Evolutionary conservation across 805 yeast species (phyloP).

Genomic region (Sugiyamaella lignohabitans): DNA sequence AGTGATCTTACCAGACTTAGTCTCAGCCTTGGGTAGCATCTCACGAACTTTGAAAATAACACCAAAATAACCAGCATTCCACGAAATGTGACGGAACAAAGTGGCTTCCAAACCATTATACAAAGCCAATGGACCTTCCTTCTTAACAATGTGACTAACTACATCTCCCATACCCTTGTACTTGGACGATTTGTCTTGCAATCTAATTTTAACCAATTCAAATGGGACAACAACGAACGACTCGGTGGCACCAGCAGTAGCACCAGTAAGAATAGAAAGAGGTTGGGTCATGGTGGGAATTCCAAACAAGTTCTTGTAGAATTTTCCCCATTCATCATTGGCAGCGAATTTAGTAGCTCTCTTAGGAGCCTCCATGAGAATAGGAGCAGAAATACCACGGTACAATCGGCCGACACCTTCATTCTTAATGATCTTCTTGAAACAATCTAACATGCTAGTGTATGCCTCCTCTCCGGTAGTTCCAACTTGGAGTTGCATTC

Average conservation of each 20-base stretch:
- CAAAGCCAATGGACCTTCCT: conserved; percentile 75
- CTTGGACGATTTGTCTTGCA: conserved; percentile 80
- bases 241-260: conserved; percentile 97
- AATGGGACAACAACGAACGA: conserved; percentile 96
- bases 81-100: conserved; percentile 88
- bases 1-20: conserved; percentile 64
- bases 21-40: conserved; percentile 70
- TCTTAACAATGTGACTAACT: conserved; percentile 58
- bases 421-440: conserved; percentile 71
- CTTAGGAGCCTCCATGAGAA: conserved; percentile 98
- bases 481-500: conserved; percentile 82
- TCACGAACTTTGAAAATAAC: conserved; percentile 80
- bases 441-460: conserved; percentile 76
- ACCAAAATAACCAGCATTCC: conserved; percentile 99
- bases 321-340: conserved; percentile 90
- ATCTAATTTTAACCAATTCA: conserved; percentile 88
- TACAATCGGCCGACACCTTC: conserved; percentile 84
- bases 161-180: conserved; percentile 84
- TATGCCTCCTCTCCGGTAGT: conserved; percentile 51
- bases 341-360: conserved; percentile 98
- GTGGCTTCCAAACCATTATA: conserved; percentile 97
- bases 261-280: conserved; percentile 87
- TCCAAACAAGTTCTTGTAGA: conserved; percentile 69
- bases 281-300: conserved; percentile 67
- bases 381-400: conserved; percentile 93